Base-by-base conservation (phyloP, 257 asterid genomes). In the Nicotiana knightiana region DNA sequence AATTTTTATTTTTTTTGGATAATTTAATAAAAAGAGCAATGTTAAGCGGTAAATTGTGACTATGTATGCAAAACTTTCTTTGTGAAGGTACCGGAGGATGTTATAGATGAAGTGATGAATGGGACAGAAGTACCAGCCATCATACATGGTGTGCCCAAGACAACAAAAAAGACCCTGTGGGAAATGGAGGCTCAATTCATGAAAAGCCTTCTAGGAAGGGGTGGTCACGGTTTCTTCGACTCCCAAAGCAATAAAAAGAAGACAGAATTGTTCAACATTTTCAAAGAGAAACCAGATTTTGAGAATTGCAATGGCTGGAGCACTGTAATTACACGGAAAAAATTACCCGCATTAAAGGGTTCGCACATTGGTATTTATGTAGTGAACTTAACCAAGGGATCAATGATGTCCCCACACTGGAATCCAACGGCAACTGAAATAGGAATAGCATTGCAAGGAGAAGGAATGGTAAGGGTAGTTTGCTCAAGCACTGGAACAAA, bases 361-460 rank as follows among this genome's bases (percentile, higher is more conserved):
- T 81, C 91, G 15, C 67, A 85, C 64, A 76, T 89, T 10, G 96
- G 99, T 8, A 16, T 91, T n/a, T 93, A 91, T 88, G 88, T 94
- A 96, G 98, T 96, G 64, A 93, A 94, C 87, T 88, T 96, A 81
- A 93, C 97, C 26, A 39, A 63, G 95, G 99, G 98, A 66, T 91
- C 98, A 51, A 95, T 93, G 97, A 92, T 93, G 99, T 98, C 97
- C 51, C 99, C 99, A 2, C 99, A 92, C 12, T 95, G 98, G 99
- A 93, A 95, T 84, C 97, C 97, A 0, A 79, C n/a, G 81, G 98
- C 97, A 17, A 73, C 90, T 32, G 99, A 93, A 68, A 84, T 95
- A 62, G 91, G 91, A 4, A 79, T 92, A 6, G 92, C 88, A 4
- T 37, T 92, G 55, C 88, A 87, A 73, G 99, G 98, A 32, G 86